phyloP scores from a whole-genome alignment of 495 filamentous ascomycete species.

The Neurospora sublineolata region DNA sequence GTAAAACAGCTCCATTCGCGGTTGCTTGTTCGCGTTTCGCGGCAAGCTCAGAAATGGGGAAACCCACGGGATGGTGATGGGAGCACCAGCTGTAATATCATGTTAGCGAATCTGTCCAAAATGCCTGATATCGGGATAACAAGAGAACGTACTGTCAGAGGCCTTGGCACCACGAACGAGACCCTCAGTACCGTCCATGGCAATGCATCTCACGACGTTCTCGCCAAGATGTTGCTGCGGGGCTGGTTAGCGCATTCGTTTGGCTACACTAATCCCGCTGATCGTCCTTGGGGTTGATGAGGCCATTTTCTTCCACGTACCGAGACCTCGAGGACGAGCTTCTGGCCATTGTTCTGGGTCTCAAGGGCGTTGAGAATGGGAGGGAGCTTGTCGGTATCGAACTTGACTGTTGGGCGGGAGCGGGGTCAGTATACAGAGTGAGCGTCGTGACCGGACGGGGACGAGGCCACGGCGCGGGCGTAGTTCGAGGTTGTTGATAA shows the following conservation, averaged over 20 bases:
- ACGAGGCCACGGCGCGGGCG: constrained; percentile 1
- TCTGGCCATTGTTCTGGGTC: constrained; percentile 83
- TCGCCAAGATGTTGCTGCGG: constrained; percentile 96
- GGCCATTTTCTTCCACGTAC: constrained; percentile 46
- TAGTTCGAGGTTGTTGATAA: constrained; percentile 6
- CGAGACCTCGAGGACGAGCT: constrained; percentile 91
- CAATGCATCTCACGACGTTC: constrained; percentile 98
- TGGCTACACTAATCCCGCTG: constrained; percentile 2
- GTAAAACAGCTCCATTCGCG: not conserved
- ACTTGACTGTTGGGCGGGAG: constrained; percentile 51
- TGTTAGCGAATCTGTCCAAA: constrained; percentile 7
- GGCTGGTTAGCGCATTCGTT: constrained; percentile 27
- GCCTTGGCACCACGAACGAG: constrained; percentile 80
- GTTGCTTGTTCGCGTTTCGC: not conserved
- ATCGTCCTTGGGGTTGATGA: not conserved
- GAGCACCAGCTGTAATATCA: constrained; percentile 49
- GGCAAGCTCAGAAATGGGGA: not conserved
- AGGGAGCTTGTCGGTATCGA: constrained; percentile 87
- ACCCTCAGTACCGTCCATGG: constrained; percentile 99
- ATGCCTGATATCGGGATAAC: not conserved
- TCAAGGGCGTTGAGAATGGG: constrained; percentile 95
- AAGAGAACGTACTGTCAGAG: constrained; percentile 46
- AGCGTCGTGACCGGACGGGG: not conserved
- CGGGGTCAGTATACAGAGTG: constrained; percentile 13
- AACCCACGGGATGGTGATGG: constrained; percentile 77